Evolutionary conservation across 2,329 filamentous ascomycete genomes (phyloP).

Genomic region (Macrophomina pseudophaseolina): DNA sequence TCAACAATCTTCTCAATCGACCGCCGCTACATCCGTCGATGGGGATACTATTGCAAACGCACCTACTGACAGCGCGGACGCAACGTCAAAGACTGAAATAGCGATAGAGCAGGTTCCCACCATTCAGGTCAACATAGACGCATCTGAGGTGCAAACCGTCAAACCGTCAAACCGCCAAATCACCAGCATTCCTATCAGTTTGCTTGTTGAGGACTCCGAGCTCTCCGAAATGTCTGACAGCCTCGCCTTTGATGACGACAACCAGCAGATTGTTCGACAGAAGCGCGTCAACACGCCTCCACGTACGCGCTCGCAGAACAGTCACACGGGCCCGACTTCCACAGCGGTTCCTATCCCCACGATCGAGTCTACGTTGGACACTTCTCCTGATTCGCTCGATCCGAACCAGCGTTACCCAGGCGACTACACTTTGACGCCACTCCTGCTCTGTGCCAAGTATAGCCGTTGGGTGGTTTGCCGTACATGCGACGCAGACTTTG

Average conservation of each 20-base stretch:
- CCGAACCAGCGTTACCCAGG: conserved; percentile 46
- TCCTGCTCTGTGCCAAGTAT: conserved; percentile 76
- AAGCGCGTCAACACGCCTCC: conserved; percentile 37
- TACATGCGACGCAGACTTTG: conserved; percentile 80
- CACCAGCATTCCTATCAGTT: neutral
- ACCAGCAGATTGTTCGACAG: conserved; percentile 43
- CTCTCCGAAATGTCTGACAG: conserved; percentile 47
- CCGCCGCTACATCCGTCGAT: conserved; percentile 45
- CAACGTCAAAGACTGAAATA: conserved; percentile 31
- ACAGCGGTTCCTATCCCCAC: conserved; percentile 36
- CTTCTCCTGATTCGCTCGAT: conserved; percentile 21
- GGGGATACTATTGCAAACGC: conserved; percentile 34
- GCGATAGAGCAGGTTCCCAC: conserved; percentile 31
- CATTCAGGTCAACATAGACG: conserved; percentile 37
- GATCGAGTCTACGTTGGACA: conserved; percentile 32
- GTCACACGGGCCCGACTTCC: conserved; percentile 25
- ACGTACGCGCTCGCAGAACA: conserved; percentile 41
- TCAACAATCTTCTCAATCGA: conserved; percentile 43
- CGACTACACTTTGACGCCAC: conserved; percentile 77
- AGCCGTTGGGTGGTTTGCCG: conserved; percentile 87
- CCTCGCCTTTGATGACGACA: conserved; percentile 45
- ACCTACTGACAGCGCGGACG: conserved; percentile 18
- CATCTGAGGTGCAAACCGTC: conserved; percentile 10
- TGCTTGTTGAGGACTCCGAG: conserved; percentile 35
- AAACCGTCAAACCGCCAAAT: neutral